Percentiles rank a stretch among this genome's conserved stretches.
phyloP scores from a whole-genome alignment of 345 rosid genomes.

The Citrus hindsii region DNA sequence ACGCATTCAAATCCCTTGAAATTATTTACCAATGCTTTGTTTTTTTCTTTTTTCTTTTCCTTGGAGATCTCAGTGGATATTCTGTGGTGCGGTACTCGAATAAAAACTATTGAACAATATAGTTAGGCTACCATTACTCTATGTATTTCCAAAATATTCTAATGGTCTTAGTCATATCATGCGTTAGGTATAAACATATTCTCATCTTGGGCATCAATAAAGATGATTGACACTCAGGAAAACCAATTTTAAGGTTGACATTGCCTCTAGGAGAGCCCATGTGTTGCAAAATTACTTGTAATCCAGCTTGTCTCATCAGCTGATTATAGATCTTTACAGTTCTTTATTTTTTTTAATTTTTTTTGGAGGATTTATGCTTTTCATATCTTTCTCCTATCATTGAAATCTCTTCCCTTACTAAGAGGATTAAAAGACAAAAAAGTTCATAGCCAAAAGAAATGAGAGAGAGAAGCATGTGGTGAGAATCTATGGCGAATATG shows the following conservation, averaged over 20 bases:
- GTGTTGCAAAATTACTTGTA: not conserved
- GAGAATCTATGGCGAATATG: slow-evolving; percentile 19
- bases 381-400: not conserved
- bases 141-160: not conserved
- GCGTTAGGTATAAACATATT: not conserved
- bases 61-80: not conserved
- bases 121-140: not conserved
- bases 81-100: not conserved
- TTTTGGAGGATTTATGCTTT: no score
- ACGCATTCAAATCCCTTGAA: not conserved
- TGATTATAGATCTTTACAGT: not conserved
- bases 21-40: not conserved
- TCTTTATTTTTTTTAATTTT: not conserved
- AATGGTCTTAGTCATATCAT: not conserved
- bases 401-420: not conserved
- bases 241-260: not conserved
- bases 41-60: not conserved
- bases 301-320: not conserved
- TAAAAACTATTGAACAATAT: not conserved
- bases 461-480: slow-evolving; percentile 11
- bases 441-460: not conserved
- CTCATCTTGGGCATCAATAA: not conserved
- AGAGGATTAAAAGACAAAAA: not conserved
- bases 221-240: not conserved
- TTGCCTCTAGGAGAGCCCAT: not conserved